Percentiles rank a stretch among this genome's conserved stretches.
Conservation (phyloP, 257 asterid species). For the Nicotiana tomentosiformis region DNA sequence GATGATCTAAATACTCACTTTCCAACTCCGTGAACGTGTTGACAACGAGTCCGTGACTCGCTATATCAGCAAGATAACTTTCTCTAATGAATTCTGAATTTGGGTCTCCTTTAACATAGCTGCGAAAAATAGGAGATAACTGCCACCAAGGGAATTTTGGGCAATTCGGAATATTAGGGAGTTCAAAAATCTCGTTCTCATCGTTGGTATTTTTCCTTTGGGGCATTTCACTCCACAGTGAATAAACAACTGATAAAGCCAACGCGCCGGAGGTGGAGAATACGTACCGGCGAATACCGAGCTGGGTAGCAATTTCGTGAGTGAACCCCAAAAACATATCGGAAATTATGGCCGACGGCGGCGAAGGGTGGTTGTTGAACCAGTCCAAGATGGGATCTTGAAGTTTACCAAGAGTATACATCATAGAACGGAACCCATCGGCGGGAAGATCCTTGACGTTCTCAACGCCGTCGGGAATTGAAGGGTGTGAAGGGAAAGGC, state of each 20-base stretch:
- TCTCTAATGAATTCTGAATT: conserved; percentile 34
- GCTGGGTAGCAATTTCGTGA: conserved; percentile 35
- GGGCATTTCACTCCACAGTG: conserved; percentile 51
- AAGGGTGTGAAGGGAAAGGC: conserved; percentile 54
- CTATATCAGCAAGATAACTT: conserved; percentile 20
- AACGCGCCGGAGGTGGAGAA: conserved; percentile 71
- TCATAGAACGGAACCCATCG: conserved; percentile 41
- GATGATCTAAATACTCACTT: conserved; percentile 29
- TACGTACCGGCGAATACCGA: conserved; percentile 47
- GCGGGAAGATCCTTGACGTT: conserved; percentile 62
- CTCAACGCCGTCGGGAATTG: conserved; percentile 64
- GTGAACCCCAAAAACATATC: conserved; percentile 78
- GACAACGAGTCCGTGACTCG: conserved; percentile 44
- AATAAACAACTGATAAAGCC: conserved; percentile 29
- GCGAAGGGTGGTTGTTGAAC: conserved; percentile 56
- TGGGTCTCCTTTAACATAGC: conserved; percentile 34
- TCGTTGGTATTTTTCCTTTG: conserved; percentile 13
- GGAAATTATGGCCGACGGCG: conserved; percentile 61
- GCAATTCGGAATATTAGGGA: conserved; percentile 35
- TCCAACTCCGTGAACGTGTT: conserved; percentile 54
- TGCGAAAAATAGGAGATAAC: conserved; percentile 48
- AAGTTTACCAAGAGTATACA: conserved; percentile 34
- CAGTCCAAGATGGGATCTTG: conserved; percentile 40
- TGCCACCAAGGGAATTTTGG: conserved; percentile 83
- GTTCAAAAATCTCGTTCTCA: conserved; percentile 25